Evolutionary conservation across 176 grass and related monocot species (phyloP), one percentile per base, ranked within the genome.

Genomic region (Oryza longistaminata): DNA sequence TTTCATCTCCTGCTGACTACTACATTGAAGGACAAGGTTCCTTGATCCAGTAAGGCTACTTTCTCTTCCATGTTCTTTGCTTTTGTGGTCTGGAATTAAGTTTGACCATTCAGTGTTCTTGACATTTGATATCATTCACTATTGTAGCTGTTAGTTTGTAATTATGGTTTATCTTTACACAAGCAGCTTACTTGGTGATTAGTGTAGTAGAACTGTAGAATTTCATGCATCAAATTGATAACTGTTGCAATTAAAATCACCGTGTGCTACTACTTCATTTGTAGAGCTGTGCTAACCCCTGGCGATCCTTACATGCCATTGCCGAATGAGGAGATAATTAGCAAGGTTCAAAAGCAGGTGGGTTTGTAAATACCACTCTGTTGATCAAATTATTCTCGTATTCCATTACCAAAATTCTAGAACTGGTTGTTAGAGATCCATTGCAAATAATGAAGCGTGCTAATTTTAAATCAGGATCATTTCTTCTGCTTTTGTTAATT

Each of bases 231-330:
- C 31, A 48, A 68, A 52, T 50, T 3, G 3, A 45, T 68, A 72
- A 76, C 5, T 62, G 10, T 52, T 70, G 40, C n/a, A 70, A 81
- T 73, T 76, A 60, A 76, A 55, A 48, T 83, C 60, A 83, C 45
- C 17, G 39, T 39, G 24, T 6, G 9, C 1, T 19, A 49, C 83
- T 49, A 13, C 48, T 88, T 85, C 43, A 70, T 75, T 89, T 70
- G 35, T 77, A 98, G 96, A 88, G 96, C 93, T 93, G 96, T 98
- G 81, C 83, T 98, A 52, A 98, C 96, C 66, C 96, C 93, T 83
- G 96, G 96, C 19, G 96, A 93, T 88, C 96, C 96, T 22, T 98
- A 98, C 80, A 98, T 98, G 96, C 96, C 96, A 80, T 90, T 98
- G 77, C 87, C 80, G 64, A 98, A 98, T 81, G 92, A 98, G 70